phyloP scores from a whole-genome alignment of 208 protist species.

The Trypanosoma rangeli region DNA sequence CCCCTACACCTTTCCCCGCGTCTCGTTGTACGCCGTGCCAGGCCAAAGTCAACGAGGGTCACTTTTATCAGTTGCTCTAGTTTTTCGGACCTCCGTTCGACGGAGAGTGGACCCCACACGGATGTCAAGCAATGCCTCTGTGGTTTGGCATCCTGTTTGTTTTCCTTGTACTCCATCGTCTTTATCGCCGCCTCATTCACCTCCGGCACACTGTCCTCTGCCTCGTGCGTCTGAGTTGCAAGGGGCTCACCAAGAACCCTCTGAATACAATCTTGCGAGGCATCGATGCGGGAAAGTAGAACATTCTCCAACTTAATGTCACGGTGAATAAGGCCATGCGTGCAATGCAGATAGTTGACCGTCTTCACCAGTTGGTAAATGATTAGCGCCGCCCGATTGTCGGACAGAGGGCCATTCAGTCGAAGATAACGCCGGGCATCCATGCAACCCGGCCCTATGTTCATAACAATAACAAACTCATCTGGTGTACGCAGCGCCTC shows the following conservation, averaged over 20 bases:
- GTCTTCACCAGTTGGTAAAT: constrained; percentile 77
- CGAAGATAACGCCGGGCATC: constrained; percentile 65
- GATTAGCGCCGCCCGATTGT: constrained; percentile 56
- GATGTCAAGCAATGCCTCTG: not conserved
- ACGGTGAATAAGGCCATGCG: constrained; percentile 70
- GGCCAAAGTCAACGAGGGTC: constrained; percentile 82
- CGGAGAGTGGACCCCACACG: constrained; percentile 7
- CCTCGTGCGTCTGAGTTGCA: constrained; percentile 22
- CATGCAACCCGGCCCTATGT: constrained; percentile 59
- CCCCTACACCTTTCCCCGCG: not conserved
- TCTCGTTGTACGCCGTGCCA: constrained; percentile 48
- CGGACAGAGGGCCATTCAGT: constrained; percentile 56
- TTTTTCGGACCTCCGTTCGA: constrained; percentile 3
- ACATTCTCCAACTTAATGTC: constrained; percentile 89
- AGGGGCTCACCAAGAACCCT: constrained; percentile 41
- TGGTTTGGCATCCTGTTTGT: constrained; percentile 3
- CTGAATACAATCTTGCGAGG: constrained; percentile 34
- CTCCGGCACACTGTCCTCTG: not conserved
- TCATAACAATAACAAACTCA: constrained; percentile 81
- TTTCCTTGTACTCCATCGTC: not conserved
- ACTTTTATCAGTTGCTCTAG: constrained; percentile 43
- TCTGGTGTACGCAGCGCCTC: constrained; percentile 75
- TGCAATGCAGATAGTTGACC: constrained; percentile 68
- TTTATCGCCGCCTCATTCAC: not conserved
- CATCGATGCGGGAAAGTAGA: constrained; percentile 53